A percentile compares a stretch with the other conserved stretches of the same genome.
These are phyloP conservation scores for Pulveroboletus sp. DNA, from an alignment of 768 basidiomycete species.

Conservation along the genomic window DNA sequence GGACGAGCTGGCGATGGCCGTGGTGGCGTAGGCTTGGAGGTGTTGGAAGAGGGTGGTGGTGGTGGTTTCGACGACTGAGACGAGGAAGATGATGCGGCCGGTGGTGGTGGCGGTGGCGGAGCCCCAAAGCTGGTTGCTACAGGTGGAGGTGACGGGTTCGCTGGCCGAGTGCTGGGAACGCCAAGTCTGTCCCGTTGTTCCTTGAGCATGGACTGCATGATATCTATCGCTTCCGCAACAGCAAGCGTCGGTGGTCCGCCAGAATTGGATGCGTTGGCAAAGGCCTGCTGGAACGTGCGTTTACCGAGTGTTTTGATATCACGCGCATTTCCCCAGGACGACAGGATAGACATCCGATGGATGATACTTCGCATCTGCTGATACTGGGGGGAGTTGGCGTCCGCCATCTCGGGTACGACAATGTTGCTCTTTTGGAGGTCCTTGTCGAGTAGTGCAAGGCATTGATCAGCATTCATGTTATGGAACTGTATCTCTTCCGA, in stretches of 20 bases:
- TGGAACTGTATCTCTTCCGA: constrained; percentile 53
- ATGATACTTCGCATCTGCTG: constrained; percentile 23
- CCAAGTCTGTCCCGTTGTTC: constrained; percentile 21
- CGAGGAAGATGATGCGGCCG: constrained; percentile 14
- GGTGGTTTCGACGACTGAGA: constrained; percentile 6
- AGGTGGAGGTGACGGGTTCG: constrained; percentile 8
- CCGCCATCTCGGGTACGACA: constrained; percentile 30
- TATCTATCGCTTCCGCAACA: constrained; percentile 2
- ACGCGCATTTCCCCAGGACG: constrained; percentile 67
- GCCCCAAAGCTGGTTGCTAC: constrained; percentile 18
- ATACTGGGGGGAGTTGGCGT: not conserved
- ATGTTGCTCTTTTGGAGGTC: constrained; percentile 28
- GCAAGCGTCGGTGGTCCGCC: not conserved
- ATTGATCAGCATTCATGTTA: constrained; percentile 46
- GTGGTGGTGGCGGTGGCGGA: constrained; percentile 23
- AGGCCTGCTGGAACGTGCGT: constrained; percentile 13
- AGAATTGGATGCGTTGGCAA: constrained; percentile 7
- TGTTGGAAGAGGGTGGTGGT: not conserved
- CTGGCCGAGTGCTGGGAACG: constrained; percentile 14
- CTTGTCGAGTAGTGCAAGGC: constrained; percentile 45
- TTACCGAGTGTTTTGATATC: constrained; percentile 51
- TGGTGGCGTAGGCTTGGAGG: not conserved
- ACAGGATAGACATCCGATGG: constrained; percentile 38
- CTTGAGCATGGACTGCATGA: constrained; percentile 14
- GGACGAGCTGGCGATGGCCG: constrained; percentile 3